Conservation (phyloP, 805 yeast species). For the Metschnikowia aberdeeniae region DNA sequence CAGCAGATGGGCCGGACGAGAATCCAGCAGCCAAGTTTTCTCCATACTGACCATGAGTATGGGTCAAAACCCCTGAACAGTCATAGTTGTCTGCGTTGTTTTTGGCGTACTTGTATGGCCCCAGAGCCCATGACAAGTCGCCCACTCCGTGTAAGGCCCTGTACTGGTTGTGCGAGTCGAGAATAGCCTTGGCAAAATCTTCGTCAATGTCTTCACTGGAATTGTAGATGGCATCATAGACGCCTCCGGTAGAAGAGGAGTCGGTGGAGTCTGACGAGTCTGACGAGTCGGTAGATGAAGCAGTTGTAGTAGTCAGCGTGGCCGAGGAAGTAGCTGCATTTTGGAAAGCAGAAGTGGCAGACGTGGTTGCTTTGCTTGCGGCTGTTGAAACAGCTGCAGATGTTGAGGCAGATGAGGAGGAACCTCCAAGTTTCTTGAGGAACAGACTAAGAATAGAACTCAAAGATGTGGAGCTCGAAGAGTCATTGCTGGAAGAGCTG, state of each 20-base stretch:
- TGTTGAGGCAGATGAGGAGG: background rate
- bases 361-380: background rate
- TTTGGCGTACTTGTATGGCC: constrained; percentile 32
- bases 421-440: background rate
- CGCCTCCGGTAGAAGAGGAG: constrained; percentile 10
- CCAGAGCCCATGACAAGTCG: constrained; percentile 28
- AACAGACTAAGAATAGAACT: constrained; percentile 6
- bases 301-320: background rate
- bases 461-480: constrained; percentile 3
- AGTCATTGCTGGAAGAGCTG: background rate
- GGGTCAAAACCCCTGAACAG: constrained; percentile 34
- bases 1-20: constrained; percentile 27
- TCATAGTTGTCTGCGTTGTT: constrained; percentile 33
- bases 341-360: background rate
- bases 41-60: constrained; percentile 39
- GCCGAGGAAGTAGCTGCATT: background rate
- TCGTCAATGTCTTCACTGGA: constrained; percentile 23
- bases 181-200: constrained; percentile 26
- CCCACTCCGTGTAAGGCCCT: constrained; percentile 29
- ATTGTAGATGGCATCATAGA: constrained; percentile 18
- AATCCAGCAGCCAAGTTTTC: constrained; percentile 40
- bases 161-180: constrained; percentile 32
- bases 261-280: constrained; percentile 4
- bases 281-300: background rate
- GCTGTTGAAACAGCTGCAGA: background rate